Evolutionary conservation across 2,329 filamentous ascomycete species (phyloP).

Genomic region (Lizonia empirigonia): DNA sequence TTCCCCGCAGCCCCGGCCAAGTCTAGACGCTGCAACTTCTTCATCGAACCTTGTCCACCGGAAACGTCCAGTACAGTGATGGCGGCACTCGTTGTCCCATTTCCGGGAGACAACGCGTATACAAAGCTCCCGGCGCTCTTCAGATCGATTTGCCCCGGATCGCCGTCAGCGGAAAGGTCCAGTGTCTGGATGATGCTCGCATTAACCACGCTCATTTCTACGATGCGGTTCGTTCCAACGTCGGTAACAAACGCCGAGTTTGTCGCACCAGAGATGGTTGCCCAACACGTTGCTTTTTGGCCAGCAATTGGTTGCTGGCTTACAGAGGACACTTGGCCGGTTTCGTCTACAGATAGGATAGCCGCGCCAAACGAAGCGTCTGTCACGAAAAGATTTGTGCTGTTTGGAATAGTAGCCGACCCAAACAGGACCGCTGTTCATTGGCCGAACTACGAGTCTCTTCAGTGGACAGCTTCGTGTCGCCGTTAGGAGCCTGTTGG

Average conservation of each 20-base stretch:
- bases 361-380: too few relatives aligned
- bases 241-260: constrained; percentile 65
- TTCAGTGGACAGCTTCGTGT: background rate
- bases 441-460: background rate
- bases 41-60: constrained; percentile 27
- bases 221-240: constrained; percentile 57
- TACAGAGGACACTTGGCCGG: background rate
- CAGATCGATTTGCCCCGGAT: background rate
- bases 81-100: constrained; percentile 24
- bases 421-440: background rate
- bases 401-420: background rate
- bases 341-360: too few relatives aligned
- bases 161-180: constrained; percentile 35
- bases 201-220: constrained; percentile 61
- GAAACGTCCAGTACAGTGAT: constrained; percentile 51
- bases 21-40: constrained; percentile 49
- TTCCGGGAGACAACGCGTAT: background rate
- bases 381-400: too few relatives aligned
- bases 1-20: constrained; percentile 30
- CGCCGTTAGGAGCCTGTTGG: background rate
- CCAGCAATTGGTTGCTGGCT: background rate
- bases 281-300: background rate
- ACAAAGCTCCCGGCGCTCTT: background rate
- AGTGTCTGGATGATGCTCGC: constrained; percentile 55
- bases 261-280: constrained; percentile 48